A percentile compares a stretch with the other conserved stretches of the same genome.
Conservation (phyloP, 306 rosid species). For the Abrus pulchellus region DNA sequence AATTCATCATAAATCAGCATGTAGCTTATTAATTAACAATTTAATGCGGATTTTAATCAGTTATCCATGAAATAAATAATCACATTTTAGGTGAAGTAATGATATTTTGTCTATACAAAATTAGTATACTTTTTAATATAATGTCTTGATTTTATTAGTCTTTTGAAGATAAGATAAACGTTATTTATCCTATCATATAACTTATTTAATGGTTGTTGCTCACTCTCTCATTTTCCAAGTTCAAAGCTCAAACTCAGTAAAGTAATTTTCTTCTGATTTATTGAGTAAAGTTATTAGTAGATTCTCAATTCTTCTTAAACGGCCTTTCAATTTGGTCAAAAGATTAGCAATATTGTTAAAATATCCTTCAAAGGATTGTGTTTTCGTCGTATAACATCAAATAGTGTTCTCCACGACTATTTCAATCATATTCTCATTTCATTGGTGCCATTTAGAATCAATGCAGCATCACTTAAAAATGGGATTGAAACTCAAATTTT, state of each 20-base stretch:
- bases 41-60: neutral
- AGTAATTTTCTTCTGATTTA: neutral
- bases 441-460: conserved; percentile 20
- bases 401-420: neutral
- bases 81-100: too few species aligned
- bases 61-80: too few species aligned
- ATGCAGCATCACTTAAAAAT: conserved; percentile 16
- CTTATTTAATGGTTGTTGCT: too few species aligned
- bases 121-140: too few species aligned
- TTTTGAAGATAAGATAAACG: too few species aligned
- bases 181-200: too few species aligned
- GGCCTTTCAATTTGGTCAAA: neutral
- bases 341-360: neutral
- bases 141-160: too few species aligned
- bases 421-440: neutral
- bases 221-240: neutral
- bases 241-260: conserved; percentile 1
- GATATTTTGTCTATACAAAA: too few species aligned
- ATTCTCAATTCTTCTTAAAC: neutral
- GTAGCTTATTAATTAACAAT: conserved; percentile 21
- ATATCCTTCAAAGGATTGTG: too few species aligned
- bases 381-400: neutral
- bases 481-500: too few species aligned
- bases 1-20: neutral
- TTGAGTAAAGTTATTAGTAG: neutral